Evolutionary conservation across 305 asterid species (phyloP).

Genomic region (Withania somnifera): DNA sequence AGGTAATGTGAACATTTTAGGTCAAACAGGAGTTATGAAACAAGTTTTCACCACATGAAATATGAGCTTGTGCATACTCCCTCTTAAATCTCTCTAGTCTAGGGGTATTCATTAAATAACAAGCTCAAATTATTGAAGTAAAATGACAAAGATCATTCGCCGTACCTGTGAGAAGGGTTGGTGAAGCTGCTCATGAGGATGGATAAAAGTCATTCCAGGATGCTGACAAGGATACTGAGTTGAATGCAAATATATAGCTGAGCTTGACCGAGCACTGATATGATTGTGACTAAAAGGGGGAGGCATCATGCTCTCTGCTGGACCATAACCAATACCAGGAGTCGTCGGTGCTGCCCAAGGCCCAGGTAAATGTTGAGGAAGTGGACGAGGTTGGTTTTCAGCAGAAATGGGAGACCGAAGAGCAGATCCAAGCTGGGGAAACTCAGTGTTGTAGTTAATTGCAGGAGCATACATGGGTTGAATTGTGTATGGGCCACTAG

Average conservation of each 20-base stretch:
- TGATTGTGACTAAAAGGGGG: conserved; percentile 70
- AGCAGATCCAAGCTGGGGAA: conserved; percentile 85
- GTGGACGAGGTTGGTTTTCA: conserved; percentile 68
- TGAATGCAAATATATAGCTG: conserved; percentile 62
- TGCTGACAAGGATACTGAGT: conserved; percentile 78
- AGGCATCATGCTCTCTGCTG: conserved; percentile 60
- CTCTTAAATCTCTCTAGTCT: neutral
- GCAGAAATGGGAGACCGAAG: conserved; percentile 56
- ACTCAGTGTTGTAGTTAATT: conserved; percentile 78
- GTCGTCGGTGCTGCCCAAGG: conserved; percentile 60
- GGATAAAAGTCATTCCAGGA: conserved; percentile 69
- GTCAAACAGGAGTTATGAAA: neutral
- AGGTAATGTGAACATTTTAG: neutral
- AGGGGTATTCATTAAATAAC: neutral
- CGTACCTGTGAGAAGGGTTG: conserved; percentile 80
- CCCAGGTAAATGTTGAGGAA: conserved; percentile 70
- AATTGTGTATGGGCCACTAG: conserved; percentile 70
- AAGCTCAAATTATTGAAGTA: neutral
- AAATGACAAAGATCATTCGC: neutral
- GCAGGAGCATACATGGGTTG: conserved; percentile 99
- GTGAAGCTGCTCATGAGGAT: conserved; percentile 74
- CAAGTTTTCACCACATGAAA: neutral
- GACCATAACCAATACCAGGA: conserved; percentile 82
- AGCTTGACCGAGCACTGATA: conserved; percentile 44
- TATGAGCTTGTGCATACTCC: neutral